phyloP scores from a whole-genome alignment of 1,284 basidiomycete genomes.

The Thecaphora frezii region DNA sequence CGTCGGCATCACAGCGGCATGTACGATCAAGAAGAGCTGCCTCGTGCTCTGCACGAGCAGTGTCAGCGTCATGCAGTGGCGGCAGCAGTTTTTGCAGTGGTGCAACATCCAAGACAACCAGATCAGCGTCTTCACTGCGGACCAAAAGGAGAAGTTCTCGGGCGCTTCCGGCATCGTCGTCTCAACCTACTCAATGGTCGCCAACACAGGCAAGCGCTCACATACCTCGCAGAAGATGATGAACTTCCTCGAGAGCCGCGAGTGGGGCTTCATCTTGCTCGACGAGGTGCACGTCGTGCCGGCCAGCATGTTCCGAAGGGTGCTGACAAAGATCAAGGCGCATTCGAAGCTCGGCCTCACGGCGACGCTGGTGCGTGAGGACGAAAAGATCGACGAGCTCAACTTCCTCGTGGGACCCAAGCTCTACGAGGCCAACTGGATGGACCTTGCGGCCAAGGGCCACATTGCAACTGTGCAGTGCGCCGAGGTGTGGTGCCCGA shows the following conservation, averaged over 20 bases:
- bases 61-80: conserved; percentile 59
- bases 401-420: conserved; percentile 99
- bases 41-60: conserved; percentile 79
- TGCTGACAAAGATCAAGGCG: conserved; percentile 58
- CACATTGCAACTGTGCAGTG: conserved; percentile 97
- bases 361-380: conserved; percentile 92
- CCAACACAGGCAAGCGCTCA: conserved; percentile 58
- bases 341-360: conserved; percentile 57
- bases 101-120: conserved; percentile 58
- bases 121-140: conserved; percentile 57
- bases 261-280: conserved; percentile 58
- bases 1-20: conserved; percentile 97
- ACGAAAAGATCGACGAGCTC: conserved; percentile 97
- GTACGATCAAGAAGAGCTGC: conserved; percentile 98
- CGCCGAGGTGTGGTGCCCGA: conserved; percentile 99
- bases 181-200: conserved; percentile 59
- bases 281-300: conserved; percentile 59
- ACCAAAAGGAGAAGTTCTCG: conserved; percentile 58
- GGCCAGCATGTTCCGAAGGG: conserved; percentile 59
- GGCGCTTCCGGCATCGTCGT: conserved; percentile 57
- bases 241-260: conserved; percentile 58
- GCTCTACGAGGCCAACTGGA: conserved; percentile 99
- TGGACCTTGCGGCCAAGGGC: conserved; percentile 98
- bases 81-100: conserved; percentile 58
- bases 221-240: conserved; percentile 60